A percentile compares a stretch with the other conserved stretches of the same genome.
Evolutionary conservation across 2,329 filamentous ascomycete genomes (phyloP).

Genomic region (Lomentospora prolificans): DNA sequence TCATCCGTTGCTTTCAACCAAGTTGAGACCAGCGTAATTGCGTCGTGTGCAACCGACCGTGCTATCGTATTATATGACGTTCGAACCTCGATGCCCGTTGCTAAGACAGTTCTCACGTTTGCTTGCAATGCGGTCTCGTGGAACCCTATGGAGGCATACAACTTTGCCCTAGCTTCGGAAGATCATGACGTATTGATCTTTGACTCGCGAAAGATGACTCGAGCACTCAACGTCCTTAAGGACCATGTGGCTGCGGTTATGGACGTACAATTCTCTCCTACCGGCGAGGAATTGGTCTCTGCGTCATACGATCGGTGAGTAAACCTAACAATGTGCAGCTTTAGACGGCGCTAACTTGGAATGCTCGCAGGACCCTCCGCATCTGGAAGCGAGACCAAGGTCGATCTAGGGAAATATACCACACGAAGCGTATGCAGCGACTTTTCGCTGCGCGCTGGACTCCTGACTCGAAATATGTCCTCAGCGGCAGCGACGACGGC

Average conservation of each 20-base stretch:
- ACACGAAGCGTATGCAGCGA: conserved; percentile 96
- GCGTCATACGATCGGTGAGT: conserved; percentile 48
- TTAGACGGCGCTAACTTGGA: conserved; percentile 4
- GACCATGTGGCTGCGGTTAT: conserved; percentile 87
- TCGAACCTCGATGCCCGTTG: conserved; percentile 71
- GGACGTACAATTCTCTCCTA: conserved; percentile 93
- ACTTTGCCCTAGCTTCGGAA: conserved; percentile 86
- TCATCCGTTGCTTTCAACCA: conserved; percentile 84
- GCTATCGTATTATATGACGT: conserved; percentile 87
- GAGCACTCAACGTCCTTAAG: conserved; percentile 80
- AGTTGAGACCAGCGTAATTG: conserved; percentile 84
- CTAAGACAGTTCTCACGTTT: conserved; percentile 72
- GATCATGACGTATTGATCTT: conserved; percentile 86
- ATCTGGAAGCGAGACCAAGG: conserved; percentile 74
- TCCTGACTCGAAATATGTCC: conserved; percentile 78
- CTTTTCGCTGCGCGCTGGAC: conserved; percentile 81
- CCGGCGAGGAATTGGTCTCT: conserved; percentile 84
- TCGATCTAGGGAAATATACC: conserved; percentile 86
- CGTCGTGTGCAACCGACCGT: conserved; percentile 74
- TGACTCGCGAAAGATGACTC: conserved; percentile 84
- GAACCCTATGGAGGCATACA: conserved; percentile 97
- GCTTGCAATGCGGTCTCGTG: conserved; percentile 77
- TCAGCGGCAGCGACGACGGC: conserved; percentile 88
- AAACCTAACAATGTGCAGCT: background rate
- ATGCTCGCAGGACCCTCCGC: conserved; percentile 56